Evolutionary conservation across 2,329 filamentous ascomycete species (phyloP), one percentile per base, ranked within the genome.

Genomic region (Calonectria fujianensis): DNA sequence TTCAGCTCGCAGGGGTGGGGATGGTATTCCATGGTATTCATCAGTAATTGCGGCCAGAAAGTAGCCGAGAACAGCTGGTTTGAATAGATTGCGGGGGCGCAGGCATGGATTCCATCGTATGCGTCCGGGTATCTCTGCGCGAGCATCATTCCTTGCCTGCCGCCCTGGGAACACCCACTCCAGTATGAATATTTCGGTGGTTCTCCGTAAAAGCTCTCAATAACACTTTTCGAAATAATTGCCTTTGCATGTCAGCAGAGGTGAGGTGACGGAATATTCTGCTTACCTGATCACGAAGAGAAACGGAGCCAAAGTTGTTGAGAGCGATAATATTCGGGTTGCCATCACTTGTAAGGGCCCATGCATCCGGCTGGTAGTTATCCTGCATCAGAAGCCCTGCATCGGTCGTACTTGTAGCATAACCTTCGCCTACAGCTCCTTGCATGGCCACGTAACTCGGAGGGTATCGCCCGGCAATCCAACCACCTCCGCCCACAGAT

Each of bases 101-200:
- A 87, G 2, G 89, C 89, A 0, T 90, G 81, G 37, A 91, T 87
- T 10, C 90, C 90, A 70, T 91, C 88, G 67, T 90, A 91, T 31
- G 88, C 88, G 4, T 88, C 84, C 0, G 90, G 90, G 73, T 88
- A 90, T 9, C 85, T 81, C 77, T 91, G 87, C 0, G 88, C 87
- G 3, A 89, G 84, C 74, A 88, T 88, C 32, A 90, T 81, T 27
- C 89, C 90, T 80, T 92, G 89, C 0, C 90, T 84, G 3, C 91
- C 90, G 24, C 90, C 90, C 0, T 89, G 90, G 0, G 88, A 90
- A 78, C 89, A 91, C 29, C 89, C 89, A 27, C 84, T 83, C 78
- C 86, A 90, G 80, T 90, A 90, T 3, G 85, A 87, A 78, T 87
- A 88, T 0, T 83, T 79, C 2, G 85, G 83, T 3, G 29, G 48